Evolutionary conservation across 257 asterid genomes (phyloP).

Genomic region (Przewalskia tangutica): DNA sequence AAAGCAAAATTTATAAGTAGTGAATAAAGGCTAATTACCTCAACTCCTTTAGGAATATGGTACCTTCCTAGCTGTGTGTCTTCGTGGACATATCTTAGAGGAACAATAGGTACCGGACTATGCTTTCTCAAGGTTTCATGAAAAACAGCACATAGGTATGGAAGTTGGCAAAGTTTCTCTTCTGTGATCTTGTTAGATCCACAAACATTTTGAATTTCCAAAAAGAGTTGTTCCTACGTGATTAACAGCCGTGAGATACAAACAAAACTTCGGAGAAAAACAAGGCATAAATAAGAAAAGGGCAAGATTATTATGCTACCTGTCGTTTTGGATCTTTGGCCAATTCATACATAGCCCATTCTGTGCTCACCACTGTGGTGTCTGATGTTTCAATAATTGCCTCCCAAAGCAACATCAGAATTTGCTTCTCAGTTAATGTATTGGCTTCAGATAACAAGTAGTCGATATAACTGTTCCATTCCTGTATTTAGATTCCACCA

Average conservation of each 20-base stretch:
- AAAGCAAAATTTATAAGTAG: neutral
- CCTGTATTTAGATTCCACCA: slow-evolving; percentile 28
- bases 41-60: slow-evolving; percentile 55
- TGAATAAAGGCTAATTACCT: slow-evolving; percentile 32
- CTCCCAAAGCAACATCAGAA: slow-evolving; percentile 74
- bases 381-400: slow-evolving; percentile 78
- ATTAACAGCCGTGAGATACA: neutral
- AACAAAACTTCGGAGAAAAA: neutral
- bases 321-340: slow-evolving; percentile 59
- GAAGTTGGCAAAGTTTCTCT: slow-evolving; percentile 59
- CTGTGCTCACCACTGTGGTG: slow-evolving; percentile 56
- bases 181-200: slow-evolving; percentile 46
- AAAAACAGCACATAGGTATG: slow-evolving; percentile 72
- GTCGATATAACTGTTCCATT: slow-evolving; percentile 50
- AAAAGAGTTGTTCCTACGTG: slow-evolving; percentile 33
- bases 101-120: slow-evolving; percentile 71
- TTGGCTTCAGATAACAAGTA: slow-evolving; percentile 51
- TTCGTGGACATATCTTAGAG: slow-evolving; percentile 69
- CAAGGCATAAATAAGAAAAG: neutral
- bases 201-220: slow-evolving; percentile 47
- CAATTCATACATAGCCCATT: slow-evolving; percentile 93
- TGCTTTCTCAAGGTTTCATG: slow-evolving; percentile 76
- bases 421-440: slow-evolving; percentile 54
- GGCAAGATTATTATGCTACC: slow-evolving; percentile 24
- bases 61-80: slow-evolving; percentile 78